phyloP scores from a whole-genome alignment of 805 yeast genomes.

The Kluyveromyces siamensis region DNA sequence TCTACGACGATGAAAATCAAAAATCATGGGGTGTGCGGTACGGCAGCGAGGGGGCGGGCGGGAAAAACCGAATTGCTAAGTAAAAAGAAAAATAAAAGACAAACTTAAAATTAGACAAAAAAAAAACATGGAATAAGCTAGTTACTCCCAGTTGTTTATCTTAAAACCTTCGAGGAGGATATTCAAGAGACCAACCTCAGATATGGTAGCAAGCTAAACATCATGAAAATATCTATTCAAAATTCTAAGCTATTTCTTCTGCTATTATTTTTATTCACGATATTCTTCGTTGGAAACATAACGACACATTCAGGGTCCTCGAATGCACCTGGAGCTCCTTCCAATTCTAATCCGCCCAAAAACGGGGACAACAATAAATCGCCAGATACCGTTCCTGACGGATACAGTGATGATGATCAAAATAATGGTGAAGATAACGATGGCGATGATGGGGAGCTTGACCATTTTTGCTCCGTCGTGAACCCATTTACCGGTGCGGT shows the following conservation, averaged over 20 bases:
- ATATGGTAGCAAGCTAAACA: not conserved
- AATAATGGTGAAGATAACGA: not conserved
- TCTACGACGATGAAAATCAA: no score
- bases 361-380: no score
- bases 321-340: not conserved
- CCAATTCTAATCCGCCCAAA: not conserved
- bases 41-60: no score
- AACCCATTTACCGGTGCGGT: constrained; percentile 24
- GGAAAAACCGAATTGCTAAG: no score
- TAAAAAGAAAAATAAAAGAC: no score
- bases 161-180: no score
- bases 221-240: not conserved
- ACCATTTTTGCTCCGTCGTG: constrained; percentile 24
- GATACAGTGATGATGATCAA: not conserved
- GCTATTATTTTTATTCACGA: not conserved
- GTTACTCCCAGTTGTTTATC: no score
- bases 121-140: no score
- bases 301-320: not conserved
- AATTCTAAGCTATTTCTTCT: not conserved
- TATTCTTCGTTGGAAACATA: not conserved
- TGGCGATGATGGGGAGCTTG: constrained; percentile 5
- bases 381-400: no score
- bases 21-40: no score
- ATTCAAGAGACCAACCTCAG: not conserved
- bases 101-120: no score